Base-by-base conservation (phyloP, 306 rosid genomes). In the Trifolium pratense region DNA sequence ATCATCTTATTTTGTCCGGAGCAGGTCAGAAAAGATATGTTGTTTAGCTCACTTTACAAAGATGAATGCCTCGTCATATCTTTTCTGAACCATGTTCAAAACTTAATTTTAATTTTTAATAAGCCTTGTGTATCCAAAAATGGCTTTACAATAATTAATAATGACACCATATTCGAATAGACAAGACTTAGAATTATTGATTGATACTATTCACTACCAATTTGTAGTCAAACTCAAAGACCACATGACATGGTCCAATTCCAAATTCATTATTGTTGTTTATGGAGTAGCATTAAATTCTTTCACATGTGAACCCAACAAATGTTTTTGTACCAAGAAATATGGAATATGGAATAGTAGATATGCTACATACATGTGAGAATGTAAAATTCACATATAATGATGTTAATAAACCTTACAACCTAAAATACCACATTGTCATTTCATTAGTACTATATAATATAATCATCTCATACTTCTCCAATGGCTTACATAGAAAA, bases 401-500 rank as follows among this genome's bases (percentile, higher is more conserved):
- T 18, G 43, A 29, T 67, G 17, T 29, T 2, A 11, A 25, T 51
- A 43, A 49, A 53, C 6, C 68, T 20, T 42, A 64, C 18, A 61
- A 72, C 37, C 79, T 16, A 66, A 71, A 60, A 72, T 32, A 66
- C 40, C 0, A 21, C 13, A 48, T 39, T 29, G 6, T 20, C 23
- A 68, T 16, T 58, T 20, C 17, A 68, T 16, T 58, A 51, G 51
- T 68, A 16, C 61, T 72, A 20, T 39, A 29, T 29, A 29, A 29
- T 29, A 29, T 29, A 12, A 12, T 34, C 17, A 31, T 40, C 34
- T 49, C 51, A 68, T 55, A 78, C 3, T 4, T 51, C 14, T 25
- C 25, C 13, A 45, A 67, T 14, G 45, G 73, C 59, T 68, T 46
- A 34, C 37, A 66, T 43, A 43, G 7, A 14, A 25, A 66, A 40